Base-by-base conservation (phyloP, 495 filamentous ascomycete species). In the Immersiella caudata region DNA sequence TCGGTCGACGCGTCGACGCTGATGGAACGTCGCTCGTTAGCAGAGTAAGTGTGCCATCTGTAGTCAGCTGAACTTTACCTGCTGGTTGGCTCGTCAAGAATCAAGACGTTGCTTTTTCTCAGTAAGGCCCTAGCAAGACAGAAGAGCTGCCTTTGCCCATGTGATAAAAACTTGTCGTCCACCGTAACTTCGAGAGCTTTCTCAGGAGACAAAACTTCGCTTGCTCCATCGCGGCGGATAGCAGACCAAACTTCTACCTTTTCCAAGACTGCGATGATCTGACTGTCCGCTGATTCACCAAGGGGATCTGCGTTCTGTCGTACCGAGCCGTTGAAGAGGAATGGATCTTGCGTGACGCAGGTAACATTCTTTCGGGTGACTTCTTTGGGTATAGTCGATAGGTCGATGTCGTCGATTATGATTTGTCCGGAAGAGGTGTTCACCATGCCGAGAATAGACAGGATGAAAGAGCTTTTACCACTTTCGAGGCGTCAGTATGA, bases 61-160 rank as follows among this genome's bases (percentile, higher is more conserved):
- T 55, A 2, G 52, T 55, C 52, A 22, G 8, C 52, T 12, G 4
- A 59, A 33, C 9, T 25, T n/a, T 33, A 59, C 56, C 75, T 80
- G 58, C 70, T 74, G 22, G 71, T 77, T 6, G 73, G 70, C 62
- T 78, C 76, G 49, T 78, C 76, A 12, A 78, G 72, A 8, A 78
- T 62, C 20, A 78, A 21, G 0, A 78, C 46, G 0, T 57, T 66
- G 0, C 46, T 66, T 29, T 71, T 66, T 20, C 80, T 73, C 60
- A 90, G 76, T 8, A 90, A 68, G 2, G 86, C 87, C 11, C 87
- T 80, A 1, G 83, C 86, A 18, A 91, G 79, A 68, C 84, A 83
- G 70, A 90, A 82, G 12, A 91, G 80, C 73, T 90, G 88, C 29
- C 79, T 77, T 67, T 91, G 87, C 2, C 88, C 88, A 49, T 85